Base-by-base conservation (phyloP, 2,329 filamentous ascomycete species). In the Pseudopyricularia javanii region DNA sequence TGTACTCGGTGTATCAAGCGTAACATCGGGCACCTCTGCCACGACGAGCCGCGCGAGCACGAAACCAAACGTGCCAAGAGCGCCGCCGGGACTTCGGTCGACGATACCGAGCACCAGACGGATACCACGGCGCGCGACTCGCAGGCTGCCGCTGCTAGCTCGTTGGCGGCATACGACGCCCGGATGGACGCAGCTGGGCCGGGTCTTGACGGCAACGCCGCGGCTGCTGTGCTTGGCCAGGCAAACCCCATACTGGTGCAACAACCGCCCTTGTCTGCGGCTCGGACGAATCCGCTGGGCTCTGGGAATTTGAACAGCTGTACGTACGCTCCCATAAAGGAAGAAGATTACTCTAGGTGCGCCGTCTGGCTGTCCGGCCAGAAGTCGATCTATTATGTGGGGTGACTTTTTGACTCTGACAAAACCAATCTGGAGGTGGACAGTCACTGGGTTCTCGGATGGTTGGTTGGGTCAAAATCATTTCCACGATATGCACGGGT, bases 1-100 rank as follows among this genome's bases (percentile, higher is more conserved):
- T 98, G 93, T 79, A 91, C 89, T 63, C 82, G 93, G 72, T 98
- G 93, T 75, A 88, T 97, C 71, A 98, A 97, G 74, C 85, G 93
- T 65, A 95, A 95, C 72, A 98, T 98, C 68, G 93, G 91, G 63
- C 93, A 98, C 70, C 79, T 98, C 59, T 98, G 93, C 70, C 93
- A 96, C 73, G 93, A 98, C 70, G 93, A 97, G 71, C 91, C 91
- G 60, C 85, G 91, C 68, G 91, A 98, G 64, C 75, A 83, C 60
- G 80, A 83, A 57, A 69, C 85, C 55, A 95, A 93, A 71, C 91
- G 91, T 70, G 71, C 79, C 61, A 95, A 91, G 72, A 78, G 74
- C 65, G 74, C 80, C 60, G 72, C 74, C 57, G 77, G 74, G 56
- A 70, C 75, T 55, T 74, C 79, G 45, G 74, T 76, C 54, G 82